Evolutionary conservation across 257 asterid species (phyloP).

Genomic region (Plantago ovata): DNA sequence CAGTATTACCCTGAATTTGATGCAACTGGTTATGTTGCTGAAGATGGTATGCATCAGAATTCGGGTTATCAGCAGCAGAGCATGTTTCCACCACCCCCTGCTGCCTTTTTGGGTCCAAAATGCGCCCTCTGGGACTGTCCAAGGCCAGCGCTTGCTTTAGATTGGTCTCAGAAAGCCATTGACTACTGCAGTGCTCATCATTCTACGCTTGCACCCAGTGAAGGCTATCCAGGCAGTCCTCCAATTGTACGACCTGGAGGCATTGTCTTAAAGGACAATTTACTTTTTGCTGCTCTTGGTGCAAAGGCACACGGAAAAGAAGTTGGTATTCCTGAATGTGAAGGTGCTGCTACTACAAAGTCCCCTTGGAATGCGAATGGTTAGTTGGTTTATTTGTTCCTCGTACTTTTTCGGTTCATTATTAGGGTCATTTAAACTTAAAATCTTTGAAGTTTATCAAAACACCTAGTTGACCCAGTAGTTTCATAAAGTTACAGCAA

Average conservation of each 20-base stretch:
- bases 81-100: slow-evolving; percentile 73
- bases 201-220: slow-evolving; percentile 70
- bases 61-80: slow-evolving; percentile 50
- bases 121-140: slow-evolving; percentile 98
- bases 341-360: slow-evolving; percentile 97
- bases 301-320: slow-evolving; percentile 81
- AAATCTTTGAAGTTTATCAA: no score
- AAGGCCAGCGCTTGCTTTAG: slow-evolving; percentile 47
- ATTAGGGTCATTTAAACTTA: neutral
- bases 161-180: slow-evolving; percentile 52
- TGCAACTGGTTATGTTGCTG: slow-evolving; percentile 45
- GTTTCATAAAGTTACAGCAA: neutral
- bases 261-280: slow-evolving; percentile 84
- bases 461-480: neutral
- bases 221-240: slow-evolving; percentile 71
- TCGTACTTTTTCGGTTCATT: neutral
- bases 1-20: slow-evolving; percentile 54
- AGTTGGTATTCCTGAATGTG: slow-evolving; percentile 93
- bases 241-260: slow-evolving; percentile 93
- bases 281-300: slow-evolving; percentile 85
- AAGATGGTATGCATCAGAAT: slow-evolving; percentile 46
- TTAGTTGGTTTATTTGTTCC: slow-evolving; percentile 6
- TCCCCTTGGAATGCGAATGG: slow-evolving; percentile 97
- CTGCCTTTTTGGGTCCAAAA: slow-evolving; percentile 91
- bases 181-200: slow-evolving; percentile 55